Evolutionary conservation across 1,284 basidiomycete genomes (phyloP), one percentile per base, ranked within the genome.

Genomic region (Puccinia triticina): DNA sequence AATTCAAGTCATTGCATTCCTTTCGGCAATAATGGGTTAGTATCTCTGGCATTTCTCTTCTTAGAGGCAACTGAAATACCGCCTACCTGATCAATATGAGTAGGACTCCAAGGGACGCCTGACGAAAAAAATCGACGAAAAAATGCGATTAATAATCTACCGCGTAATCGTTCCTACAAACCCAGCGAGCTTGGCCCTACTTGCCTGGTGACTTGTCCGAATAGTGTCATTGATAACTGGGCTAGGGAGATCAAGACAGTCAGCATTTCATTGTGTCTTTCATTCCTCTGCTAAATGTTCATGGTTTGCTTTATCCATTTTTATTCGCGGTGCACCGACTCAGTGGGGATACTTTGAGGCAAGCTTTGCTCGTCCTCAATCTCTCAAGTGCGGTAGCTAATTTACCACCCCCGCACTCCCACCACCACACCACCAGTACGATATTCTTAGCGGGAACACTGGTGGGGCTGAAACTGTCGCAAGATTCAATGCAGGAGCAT

Each of bases 281-380:
- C 23, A 48, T 40, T 46, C 40, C 50, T 48, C 23, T 48, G 69
- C n/a, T 32, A 46, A 10, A 43, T 29, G 10, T 61, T 37, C 21
- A 37, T 50, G 26, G 61, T 40, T 34, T 26, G 12, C 10, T n/a
- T 10, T 43, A 46, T 67, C 21, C 18, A 67, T n/a, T 50, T 46
- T 29, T 37, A 23, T 78, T 69, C 37, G 21, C 12, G 50, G 18
- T 46, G 16, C 23, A 12, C n/a, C 7, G 2, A 43, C 26, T 59
- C 12, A 81, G 78, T 81, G 78, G 78, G 78, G 78, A 4, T 81
- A 81, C 40, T 81, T 81, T 34, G 78, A 81, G 78, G 78, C 21
- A 61, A 74, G 67, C 34, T 40, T 79, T 26, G 21, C n/a, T 29
- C 29, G 4, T 40, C 34, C 55, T 79, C 50, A 48, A 26, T 71